Evolutionary conservation across 108 stramenopile species (phyloP).

Genomic region (Cyclostephanos invisitatus): DNA sequence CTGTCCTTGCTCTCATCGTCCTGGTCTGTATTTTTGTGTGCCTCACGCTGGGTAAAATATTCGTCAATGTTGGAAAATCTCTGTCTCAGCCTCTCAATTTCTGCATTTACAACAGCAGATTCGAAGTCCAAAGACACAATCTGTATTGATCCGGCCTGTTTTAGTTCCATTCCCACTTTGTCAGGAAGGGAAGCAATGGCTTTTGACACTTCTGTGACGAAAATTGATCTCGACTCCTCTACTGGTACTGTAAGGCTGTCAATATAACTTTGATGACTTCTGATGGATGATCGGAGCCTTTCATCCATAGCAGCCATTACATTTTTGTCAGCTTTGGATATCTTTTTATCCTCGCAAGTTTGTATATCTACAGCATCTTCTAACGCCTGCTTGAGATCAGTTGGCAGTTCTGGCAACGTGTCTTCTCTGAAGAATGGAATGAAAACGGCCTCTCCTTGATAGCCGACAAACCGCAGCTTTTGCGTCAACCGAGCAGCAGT

Average conservation of each 20-base stretch:
- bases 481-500: conserved; percentile 16
- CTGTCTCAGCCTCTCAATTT: conserved; percentile 14
- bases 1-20: conserved; percentile 21
- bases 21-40: conserved; percentile 22
- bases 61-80: conserved; percentile 10
- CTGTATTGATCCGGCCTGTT: conserved; percentile 27
- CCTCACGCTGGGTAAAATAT: conserved; percentile 23
- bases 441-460: conserved; percentile 31
- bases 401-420: conserved; percentile 44
- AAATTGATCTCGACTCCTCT: conserved; percentile 34
- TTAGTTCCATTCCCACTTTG: neutral
- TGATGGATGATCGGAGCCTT: conserved; percentile 37
- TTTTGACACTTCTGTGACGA: conserved; percentile 42
- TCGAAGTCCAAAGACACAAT: conserved; percentile 60
- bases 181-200: conserved; percentile 28
- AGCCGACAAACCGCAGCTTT: conserved; percentile 13
- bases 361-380: conserved; percentile 62
- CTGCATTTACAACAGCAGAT: neutral
- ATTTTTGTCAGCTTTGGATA: conserved; percentile 38
- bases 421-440: conserved; percentile 59
- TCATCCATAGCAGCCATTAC: conserved; percentile 34
- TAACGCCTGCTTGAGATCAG: conserved; percentile 55
- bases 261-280: conserved; percentile 26
- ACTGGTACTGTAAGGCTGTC: conserved; percentile 29
- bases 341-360: conserved; percentile 22